Conservation (phyloP, 129 eudicot species). For the Ambrosia trifida region DNA sequence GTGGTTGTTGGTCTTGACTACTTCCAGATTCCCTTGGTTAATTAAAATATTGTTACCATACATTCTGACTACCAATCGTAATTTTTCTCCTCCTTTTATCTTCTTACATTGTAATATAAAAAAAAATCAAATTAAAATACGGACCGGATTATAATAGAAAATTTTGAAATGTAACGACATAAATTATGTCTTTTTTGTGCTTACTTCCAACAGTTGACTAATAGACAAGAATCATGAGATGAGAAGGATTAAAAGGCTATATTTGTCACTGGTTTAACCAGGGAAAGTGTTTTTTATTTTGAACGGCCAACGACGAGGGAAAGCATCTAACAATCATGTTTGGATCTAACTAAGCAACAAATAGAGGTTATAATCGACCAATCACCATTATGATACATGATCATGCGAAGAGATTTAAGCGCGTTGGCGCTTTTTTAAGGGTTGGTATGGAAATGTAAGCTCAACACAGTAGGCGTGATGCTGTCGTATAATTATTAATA, state of each 20-base stretch:
- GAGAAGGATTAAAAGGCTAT: background rate
- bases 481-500: no score
- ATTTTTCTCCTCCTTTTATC: background rate
- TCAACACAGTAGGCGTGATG: no score
- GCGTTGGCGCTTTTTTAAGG: no score
- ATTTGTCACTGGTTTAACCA: background rate
- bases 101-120: constrained; percentile 14
- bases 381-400: background rate
- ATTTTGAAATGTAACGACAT: constrained; percentile 9
- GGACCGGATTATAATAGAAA: background rate
- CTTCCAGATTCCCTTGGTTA: constrained; percentile 35
- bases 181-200: constrained; percentile 16
- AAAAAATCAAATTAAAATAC: constrained; percentile 5
- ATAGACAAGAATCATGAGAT: constrained; percentile 1
- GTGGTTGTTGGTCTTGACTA: constrained; percentile 37
- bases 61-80: constrained; percentile 11
- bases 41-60: constrained; percentile 19
- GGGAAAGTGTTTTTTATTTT: no score
- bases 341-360: background rate
- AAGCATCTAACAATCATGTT: background rate
- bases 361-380: background rate
- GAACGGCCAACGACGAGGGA: no score
- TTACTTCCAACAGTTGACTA: constrained; percentile 27
- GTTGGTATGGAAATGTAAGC: no score
- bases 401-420: no score